Evolutionary conservation across 805 yeast genomes (phyloP).

Genomic region (Yarrowia porcina): DNA sequence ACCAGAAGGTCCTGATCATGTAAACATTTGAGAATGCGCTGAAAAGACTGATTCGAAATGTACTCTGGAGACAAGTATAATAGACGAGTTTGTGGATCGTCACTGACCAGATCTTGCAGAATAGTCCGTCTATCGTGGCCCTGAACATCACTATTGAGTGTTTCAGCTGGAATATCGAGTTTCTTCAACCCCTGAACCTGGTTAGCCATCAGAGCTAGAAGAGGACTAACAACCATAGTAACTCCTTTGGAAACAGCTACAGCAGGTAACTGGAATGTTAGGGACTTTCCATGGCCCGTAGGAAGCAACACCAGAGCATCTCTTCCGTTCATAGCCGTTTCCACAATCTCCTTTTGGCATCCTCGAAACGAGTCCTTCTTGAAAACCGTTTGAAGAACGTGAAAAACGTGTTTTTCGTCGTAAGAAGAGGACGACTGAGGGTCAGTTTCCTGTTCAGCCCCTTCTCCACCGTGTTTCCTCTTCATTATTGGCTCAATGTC

Average conservation of each 20-base stretch:
- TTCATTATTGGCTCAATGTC: background rate
- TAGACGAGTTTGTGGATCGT: constrained; percentile 69
- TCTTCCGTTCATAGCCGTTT: constrained; percentile 46
- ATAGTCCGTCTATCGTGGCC: constrained; percentile 61
- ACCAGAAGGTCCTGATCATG: constrained; percentile 61
- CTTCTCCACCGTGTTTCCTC: background rate
- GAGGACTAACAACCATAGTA: constrained; percentile 86
- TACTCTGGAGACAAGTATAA: constrained; percentile 87
- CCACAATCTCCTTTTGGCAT: constrained; percentile 32
- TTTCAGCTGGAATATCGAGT: constrained; percentile 71
- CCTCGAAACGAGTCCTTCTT: constrained; percentile 32
- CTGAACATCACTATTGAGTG: constrained; percentile 75
- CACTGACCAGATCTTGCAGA: constrained; percentile 62
- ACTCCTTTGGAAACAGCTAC: constrained; percentile 61
- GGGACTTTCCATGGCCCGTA: constrained; percentile 95
- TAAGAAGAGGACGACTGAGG: background rate
- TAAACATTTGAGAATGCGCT: constrained; percentile 56
- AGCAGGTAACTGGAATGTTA: constrained; percentile 94
- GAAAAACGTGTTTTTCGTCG: background rate
- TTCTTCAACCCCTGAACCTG: constrained; percentile 77
- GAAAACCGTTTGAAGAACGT: constrained; percentile 28
- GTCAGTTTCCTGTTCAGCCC: background rate
- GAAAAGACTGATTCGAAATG: constrained; percentile 58
- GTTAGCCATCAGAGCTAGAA: constrained; percentile 93
- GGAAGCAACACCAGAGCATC: constrained; percentile 96